Percentiles rank a stretch among this genome's conserved stretches.
Conservation (phyloP, 208 protist genomes). For the Porcisia hertigi region DNA sequence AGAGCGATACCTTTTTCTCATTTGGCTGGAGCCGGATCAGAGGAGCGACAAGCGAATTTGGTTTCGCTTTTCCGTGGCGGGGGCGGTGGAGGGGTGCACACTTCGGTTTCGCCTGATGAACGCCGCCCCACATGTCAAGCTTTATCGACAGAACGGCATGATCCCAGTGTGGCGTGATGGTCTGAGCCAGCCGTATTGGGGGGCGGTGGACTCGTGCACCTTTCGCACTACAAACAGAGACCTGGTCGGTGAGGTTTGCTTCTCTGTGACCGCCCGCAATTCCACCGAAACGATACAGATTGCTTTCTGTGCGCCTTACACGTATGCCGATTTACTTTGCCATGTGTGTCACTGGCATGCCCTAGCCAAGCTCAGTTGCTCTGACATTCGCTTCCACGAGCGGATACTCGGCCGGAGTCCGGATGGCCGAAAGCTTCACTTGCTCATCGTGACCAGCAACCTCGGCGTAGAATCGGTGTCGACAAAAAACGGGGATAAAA, state of each 20-base stretch:
- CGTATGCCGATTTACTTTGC: slow-evolving; percentile 84
- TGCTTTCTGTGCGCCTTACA: slow-evolving; percentile 87
- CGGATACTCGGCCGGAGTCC: slow-evolving; percentile 75
- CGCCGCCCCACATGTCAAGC: slow-evolving; percentile 72
- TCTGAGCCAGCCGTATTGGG: slow-evolving; percentile 48
- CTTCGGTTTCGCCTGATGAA: slow-evolving; percentile 76
- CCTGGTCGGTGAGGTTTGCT: slow-evolving; percentile 70
- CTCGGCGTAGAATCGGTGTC: slow-evolving; percentile 7
- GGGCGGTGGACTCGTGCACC: slow-evolving; percentile 62
- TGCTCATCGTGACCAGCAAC: slow-evolving; percentile 78
- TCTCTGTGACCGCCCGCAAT: slow-evolving; percentile 55
- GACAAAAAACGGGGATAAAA: not conserved
- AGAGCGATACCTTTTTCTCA: slow-evolving; percentile 40
- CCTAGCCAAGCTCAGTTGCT: slow-evolving; percentile 52
- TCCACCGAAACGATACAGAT: slow-evolving; percentile 72
- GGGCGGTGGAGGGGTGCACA: slow-evolving; percentile 37
- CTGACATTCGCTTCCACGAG: slow-evolving; percentile 82
- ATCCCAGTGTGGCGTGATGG: slow-evolving; percentile 78
- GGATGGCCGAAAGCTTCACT: slow-evolving; percentile 83
- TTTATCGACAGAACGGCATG: slow-evolving; percentile 84
- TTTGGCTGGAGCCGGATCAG: slow-evolving; percentile 83
- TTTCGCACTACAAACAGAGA: slow-evolving; percentile 67
- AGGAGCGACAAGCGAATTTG: slow-evolving; percentile 82
- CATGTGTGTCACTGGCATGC: slow-evolving; percentile 82
- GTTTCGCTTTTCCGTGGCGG: slow-evolving; percentile 83